Base-by-base conservation (phyloP, 768 basidiomycete genomes). In the Suillus alpinus region DNA sequence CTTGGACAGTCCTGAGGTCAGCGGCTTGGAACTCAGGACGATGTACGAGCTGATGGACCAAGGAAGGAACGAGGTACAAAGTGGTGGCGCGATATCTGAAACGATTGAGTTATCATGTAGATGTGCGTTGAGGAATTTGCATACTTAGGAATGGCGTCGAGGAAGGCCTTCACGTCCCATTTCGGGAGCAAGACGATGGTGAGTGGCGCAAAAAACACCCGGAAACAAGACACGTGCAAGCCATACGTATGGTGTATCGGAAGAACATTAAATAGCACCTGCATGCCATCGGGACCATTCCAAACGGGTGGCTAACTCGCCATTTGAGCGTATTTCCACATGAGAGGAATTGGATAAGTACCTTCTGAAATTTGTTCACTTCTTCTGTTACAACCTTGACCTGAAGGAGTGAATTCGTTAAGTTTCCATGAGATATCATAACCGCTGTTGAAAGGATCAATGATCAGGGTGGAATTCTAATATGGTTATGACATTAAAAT, bases 341-440 rank as follows among this genome's bases (percentile, higher is more conserved):
- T 16, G 37, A 29, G 16, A 43, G 23, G 39, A 39, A 53, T 43
- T 44, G 31, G 13, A 18, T 46, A 70, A 78, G 37, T 67, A 85
- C 86, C 31, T 68, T 68, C 62, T 72, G 69, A 0, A 81, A 76
- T 49, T 78, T 75, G 6, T 68, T 57, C 0, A 59, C 49, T 20
- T 71, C 77, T n/a, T 68, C 59, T 1, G n/a, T 36, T 5, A 78
- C 8, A 2, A 80, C 69, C 0, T 73, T 61, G 0, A 64, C 41
- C 68, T 88, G 83, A 1, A 56, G 50, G 0, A 85, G 13, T 0
- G 83, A 79, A 59, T 71, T 77, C 29, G 81, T 71, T 18, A 89
- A 49, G 68, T 89, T 90, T 52, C 83, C 83, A 65, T 90, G 88
- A 0, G 88, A 83, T 31, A 88, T 82, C 87, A 86, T 87, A n/a